Base-by-base conservation (phyloP, 768 basidiomycete genomes). In the Leccinum subtestaceum region DNA sequence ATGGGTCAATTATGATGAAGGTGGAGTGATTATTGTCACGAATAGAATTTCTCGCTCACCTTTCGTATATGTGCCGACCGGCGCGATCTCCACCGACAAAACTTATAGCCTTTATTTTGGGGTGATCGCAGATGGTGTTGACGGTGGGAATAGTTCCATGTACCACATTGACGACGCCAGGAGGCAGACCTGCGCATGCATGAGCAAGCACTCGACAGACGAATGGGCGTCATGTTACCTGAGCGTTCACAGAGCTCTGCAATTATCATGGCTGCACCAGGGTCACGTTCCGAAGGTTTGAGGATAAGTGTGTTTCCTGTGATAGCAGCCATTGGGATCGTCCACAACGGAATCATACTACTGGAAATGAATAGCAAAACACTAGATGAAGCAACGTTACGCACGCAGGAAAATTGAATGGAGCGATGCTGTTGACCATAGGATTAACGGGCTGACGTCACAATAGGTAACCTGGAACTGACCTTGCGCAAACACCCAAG, bases 311-410 rank as follows among this genome's bases (percentile, higher is more conserved):
- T 94, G 67, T 99, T 99, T 32, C 96, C 96, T 0, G 93, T 95
- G 10, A 87, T 87, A 23, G 85, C 78, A 17, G 94, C 91, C 83
- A 94, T 86, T 47, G 89, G 89, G 64, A 98, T 95, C 0, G 93
- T 88, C 96, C 96, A 98, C 7, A 98, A 79, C 0, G 95, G 96
- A 67, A 98, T 98, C 94, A 96, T 96, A 5, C 89, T 91, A 61
- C 21, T 47, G 27, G 34, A 29, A 43, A 51, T 65, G 32, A 65
- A 50, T 10, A 36, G 11, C 27, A 9, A 53, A 25, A 25, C 25
- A 51, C 36, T 11, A 34, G 17, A 31, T 27, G 17, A 40, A 40
- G 31, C 15, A 17, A 38, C 2, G 27, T 36, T 25, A 75, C 87
- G 67, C 72, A 91, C 88, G 91, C 92, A 54, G 91, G 91, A 71